Conservation (phyloP, 306 rosid species). For the Ormosia semicastrata region DNA sequence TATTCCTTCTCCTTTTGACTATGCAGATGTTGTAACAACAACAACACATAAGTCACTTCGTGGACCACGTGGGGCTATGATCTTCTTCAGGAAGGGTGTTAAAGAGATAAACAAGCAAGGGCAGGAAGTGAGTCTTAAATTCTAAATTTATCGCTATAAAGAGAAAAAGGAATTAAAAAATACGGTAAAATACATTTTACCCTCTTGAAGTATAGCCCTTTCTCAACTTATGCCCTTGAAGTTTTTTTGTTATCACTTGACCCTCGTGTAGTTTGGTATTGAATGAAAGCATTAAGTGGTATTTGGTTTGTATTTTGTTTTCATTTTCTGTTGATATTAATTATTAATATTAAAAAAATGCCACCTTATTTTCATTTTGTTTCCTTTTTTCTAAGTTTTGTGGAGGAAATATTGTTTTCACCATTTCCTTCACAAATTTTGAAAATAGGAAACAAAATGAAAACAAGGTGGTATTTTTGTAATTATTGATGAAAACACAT, state of each 20-base stretch:
- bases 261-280: neutral
- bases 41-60: slow-evolving; percentile 96
- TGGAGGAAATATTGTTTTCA: too few species aligned
- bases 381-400: too few species aligned
- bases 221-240: neutral
- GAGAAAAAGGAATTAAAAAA: neutral
- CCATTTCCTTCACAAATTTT: too few species aligned
- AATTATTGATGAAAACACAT: too few species aligned
- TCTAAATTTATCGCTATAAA: slow-evolving; percentile 10
- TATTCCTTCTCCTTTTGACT: slow-evolving; percentile 96
- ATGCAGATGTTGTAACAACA: slow-evolving; percentile 96
- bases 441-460: too few species aligned
- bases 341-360: too few species aligned
- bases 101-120: slow-evolving; percentile 90
- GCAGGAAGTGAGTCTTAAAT: slow-evolving; percentile 69
- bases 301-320: neutral
- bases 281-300: neutral
- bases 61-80: slow-evolving; percentile 99
- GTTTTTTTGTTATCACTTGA: neutral
- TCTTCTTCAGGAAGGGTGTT: slow-evolving; percentile 87
- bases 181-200: neutral
- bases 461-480: too few species aligned
- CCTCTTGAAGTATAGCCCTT: neutral
- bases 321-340: neutral
- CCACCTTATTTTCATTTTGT: neutral